Evolutionary conservation across 306 rosid species (phyloP).

Genomic region (Carpinus viminea): DNA sequence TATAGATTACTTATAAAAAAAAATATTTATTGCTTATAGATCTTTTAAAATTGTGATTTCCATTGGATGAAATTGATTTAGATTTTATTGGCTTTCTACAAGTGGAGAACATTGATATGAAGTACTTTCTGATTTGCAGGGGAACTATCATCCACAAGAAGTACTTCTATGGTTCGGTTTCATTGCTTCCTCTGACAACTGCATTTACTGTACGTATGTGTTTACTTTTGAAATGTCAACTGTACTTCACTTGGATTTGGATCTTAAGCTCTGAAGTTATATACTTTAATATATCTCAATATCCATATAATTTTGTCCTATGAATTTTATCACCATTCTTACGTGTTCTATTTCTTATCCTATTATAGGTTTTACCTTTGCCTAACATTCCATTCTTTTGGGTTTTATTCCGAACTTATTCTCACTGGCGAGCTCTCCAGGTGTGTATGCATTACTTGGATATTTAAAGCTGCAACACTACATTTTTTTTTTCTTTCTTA

Average conservation of each 20-base stretch:
- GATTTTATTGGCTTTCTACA: slow-evolving; percentile 15
- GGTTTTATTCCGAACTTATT: slow-evolving; percentile 77
- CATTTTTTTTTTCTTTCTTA: not conserved
- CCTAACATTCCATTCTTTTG: slow-evolving; percentile 92
- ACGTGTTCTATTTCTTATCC: slow-evolving; percentile 27
- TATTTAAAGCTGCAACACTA: slow-evolving; percentile 14
- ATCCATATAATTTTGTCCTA: slow-evolving; percentile 4
- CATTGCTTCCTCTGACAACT: slow-evolving; percentile 74
- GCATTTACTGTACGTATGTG: slow-evolving; percentile 73
- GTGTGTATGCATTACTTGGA: slow-evolving; percentile 34
- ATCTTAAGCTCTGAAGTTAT: slow-evolving; percentile 5
- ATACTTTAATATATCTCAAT: slow-evolving; percentile 17
- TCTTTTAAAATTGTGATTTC: slow-evolving; percentile 13
- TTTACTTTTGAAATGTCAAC: slow-evolving; percentile 13
- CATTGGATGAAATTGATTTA: slow-evolving; percentile 19
- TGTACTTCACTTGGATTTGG: not conserved
- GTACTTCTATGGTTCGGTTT: slow-evolving; percentile 69
- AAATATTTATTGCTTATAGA: not conserved
- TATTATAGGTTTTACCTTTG: slow-evolving; percentile 76
- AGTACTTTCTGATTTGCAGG: slow-evolving; percentile 47
- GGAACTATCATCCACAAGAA: slow-evolving; percentile 76
- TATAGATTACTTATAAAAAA: not conserved
- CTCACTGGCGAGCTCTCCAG: slow-evolving; percentile 95
- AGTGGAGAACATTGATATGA: slow-evolving; percentile 21
- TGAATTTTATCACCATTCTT: slow-evolving; percentile 16